A percentile compares a stretch with the other conserved stretches of the same genome.
Conservation (phyloP, 352 stramenopile species). For the Peronospora belbahrii region DNA sequence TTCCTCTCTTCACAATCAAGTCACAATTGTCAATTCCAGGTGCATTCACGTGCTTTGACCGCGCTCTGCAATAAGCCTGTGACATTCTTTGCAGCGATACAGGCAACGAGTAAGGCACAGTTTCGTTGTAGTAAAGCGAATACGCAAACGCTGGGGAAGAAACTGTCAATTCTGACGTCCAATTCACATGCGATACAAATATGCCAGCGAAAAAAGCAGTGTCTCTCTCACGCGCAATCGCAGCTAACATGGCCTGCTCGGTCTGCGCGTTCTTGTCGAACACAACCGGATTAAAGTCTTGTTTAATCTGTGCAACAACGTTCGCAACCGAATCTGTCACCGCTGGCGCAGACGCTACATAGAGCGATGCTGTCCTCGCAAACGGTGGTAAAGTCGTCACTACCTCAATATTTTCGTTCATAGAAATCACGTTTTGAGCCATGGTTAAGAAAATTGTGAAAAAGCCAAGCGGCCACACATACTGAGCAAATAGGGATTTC, state of each 20-base stretch:
- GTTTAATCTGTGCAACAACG: conserved; percentile 27
- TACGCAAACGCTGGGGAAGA: conserved; percentile 24
- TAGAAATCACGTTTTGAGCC: conserved; percentile 29
- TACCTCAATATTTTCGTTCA: conserved; percentile 32
- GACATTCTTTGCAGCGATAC: conserved; percentile 55
- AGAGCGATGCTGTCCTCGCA: conserved; percentile 34
- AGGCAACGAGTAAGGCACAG: conserved; percentile 45
- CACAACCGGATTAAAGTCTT: conserved; percentile 17
- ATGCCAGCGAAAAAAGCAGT: conserved; percentile 54
- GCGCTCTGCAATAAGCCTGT: conserved; percentile 45
- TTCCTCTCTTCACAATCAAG: conserved; percentile 41
- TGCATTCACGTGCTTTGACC: conserved; percentile 13
- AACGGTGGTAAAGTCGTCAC: conserved; percentile 39
- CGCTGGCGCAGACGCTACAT: conserved; percentile 28
- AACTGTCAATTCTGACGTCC: conserved; percentile 10
- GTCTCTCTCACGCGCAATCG: conserved; percentile 28
- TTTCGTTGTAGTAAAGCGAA: conserved; percentile 64
- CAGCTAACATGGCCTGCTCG: conserved; percentile 33
- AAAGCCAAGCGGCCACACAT: conserved; percentile 57
- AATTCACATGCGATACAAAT: conserved; percentile 39
- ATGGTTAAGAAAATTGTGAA: conserved; percentile 50
- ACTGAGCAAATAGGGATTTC: conserved; percentile 55
- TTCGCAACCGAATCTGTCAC: conserved; percentile 19
- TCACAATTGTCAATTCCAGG: conserved; percentile 28
- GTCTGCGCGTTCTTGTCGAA: conserved; percentile 25